Evolutionary conservation across 1,284 basidiomycete species (phyloP), one percentile per base, ranked within the genome.

Genomic region (Leccinum subrobustum): DNA sequence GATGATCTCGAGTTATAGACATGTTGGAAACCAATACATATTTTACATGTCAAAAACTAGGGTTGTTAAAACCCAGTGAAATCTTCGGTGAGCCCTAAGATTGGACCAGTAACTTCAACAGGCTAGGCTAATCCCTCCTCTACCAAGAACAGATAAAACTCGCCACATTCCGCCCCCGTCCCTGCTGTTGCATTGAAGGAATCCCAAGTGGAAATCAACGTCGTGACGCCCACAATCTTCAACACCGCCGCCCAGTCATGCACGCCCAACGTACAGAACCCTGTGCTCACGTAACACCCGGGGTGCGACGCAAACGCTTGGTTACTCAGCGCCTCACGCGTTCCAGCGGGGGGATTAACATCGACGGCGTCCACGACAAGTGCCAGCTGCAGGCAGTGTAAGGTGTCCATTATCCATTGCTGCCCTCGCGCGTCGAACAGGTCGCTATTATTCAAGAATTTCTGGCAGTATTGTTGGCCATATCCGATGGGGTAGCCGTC

Each of bases 321-420:
- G 29, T 72, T 60, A 29, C 74, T 65, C 14, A 81, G 65, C 14
- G 65, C 71, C 1, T 64, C 33, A 51, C 81, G 81, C 1, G 71
- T 74, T 1, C 66, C 65, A 5, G 14, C 14, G 23, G 53, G 37
- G n/a, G 61, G 59, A 8, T 27, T 4, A 0, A 64, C 62, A 6
- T 68, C 64, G 2, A 71, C 61, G 0, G 75, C 76, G 27, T 79
- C 76, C 1, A 72, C 73, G 2, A 81, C 75, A 11, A 82, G 73
- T 1, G 72, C 73, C 1, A 60, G 60, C 60, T 81, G 80, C 6
- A 82, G 73, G 59, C 80, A 82, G 44, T 75, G 73, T 79, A 82
- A 79, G n/a, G 77, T 78, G 47, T 72, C 65, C 33, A 76, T 48
- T 72, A 82, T 75, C 81, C 81, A 82, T 52, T 64, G 67, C 57